phyloP scores from a whole-genome alignment of 2,329 filamentous ascomycete species.

The Neofusicoccum sp. region DNA sequence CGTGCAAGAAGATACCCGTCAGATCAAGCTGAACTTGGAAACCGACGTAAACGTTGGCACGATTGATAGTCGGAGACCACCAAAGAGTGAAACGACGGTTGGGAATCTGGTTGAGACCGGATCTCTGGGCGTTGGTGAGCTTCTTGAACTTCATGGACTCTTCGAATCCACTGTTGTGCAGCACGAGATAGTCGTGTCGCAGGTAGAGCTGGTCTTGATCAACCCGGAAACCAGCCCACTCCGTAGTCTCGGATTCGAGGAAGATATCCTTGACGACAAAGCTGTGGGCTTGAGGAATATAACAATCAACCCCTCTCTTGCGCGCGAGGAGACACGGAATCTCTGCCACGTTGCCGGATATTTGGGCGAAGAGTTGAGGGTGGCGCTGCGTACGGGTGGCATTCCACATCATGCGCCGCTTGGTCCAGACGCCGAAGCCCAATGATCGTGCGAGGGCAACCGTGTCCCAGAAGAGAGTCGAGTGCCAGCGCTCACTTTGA shows the following conservation, averaged over 20 bases:
- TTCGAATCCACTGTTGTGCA: conserved; percentile 45
- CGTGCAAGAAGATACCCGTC: conserved; percentile 98
- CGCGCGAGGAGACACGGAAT: no score
- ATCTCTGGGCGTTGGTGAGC: conserved; percentile 93
- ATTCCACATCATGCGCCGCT: no score
- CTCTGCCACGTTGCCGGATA: no score
- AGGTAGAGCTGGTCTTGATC: conserved; percentile 56
- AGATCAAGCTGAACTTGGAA: conserved; percentile 98
- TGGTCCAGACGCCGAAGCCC: no score
- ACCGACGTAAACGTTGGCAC: conserved; percentile 97
- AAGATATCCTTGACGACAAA: conserved; percentile 47
- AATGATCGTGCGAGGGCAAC: no score
- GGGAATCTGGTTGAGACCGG: conserved; percentile 96
- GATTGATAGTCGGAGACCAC: conserved; percentile 88
- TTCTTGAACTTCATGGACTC: conserved; percentile 97
- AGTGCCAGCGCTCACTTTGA: no score
- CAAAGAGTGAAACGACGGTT: conserved; percentile 98
- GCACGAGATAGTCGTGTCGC: conserved; percentile 52
- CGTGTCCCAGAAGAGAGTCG: no score
- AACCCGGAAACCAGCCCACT: conserved; percentile 56
- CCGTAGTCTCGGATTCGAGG: conserved; percentile 47
- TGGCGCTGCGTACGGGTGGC: no score
- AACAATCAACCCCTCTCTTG: conserved; percentile 31
- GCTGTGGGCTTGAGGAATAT: conserved; percentile 34
- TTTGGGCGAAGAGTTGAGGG: no score